These are phyloP conservation scores for Cutaneotrichosporon cyanovorans DNA, from an alignment of 1,284 basidiomycete genomes.

Conservation along the genomic window DNA sequence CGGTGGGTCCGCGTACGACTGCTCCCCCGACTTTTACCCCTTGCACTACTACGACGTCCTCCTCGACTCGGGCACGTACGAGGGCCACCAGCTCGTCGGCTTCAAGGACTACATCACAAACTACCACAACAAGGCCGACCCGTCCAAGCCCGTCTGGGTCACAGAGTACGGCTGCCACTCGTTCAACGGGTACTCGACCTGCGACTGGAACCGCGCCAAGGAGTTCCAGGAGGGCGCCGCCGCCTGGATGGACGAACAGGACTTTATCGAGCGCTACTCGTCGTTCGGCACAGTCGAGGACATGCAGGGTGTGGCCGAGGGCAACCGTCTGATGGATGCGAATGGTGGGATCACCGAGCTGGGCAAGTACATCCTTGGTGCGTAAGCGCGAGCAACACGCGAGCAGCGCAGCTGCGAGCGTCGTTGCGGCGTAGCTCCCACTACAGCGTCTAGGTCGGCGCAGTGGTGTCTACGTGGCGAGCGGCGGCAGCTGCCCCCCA, in stretches of 20 bases:
- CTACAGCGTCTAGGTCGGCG: no score
- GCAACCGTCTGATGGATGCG: slow-evolving; percentile 51
- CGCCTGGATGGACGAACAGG: slow-evolving; percentile 53
- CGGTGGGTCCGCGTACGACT: slow-evolving; percentile 24
- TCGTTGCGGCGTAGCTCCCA: no score
- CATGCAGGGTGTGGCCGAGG: slow-evolving; percentile 60
- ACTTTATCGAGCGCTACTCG: slow-evolving; percentile 56
- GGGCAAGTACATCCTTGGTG: slow-evolving; percentile 22
- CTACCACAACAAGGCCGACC: slow-evolving; percentile 33
- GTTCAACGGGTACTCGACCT: slow-evolving; percentile 58
- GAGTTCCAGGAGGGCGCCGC: slow-evolving; percentile 55
- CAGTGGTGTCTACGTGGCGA: no score
- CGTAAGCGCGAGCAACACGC: slow-evolving; percentile 1
- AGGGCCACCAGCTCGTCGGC: not conserved
- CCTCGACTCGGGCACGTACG: not conserved
- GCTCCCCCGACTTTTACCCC: slow-evolving; percentile 33
- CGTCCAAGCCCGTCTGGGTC: slow-evolving; percentile 32
- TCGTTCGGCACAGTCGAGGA: slow-evolving; percentile 65
- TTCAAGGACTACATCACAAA: slow-evolving; percentile 44
- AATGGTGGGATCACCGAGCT: slow-evolving; percentile 38
- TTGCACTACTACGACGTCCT: slow-evolving; percentile 43
- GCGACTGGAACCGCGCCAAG: slow-evolving; percentile 38
- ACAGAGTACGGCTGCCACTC: slow-evolving; percentile 51
- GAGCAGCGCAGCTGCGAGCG: no score
- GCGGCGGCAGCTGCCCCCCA: no score